Conservation (phyloP, 2,329 filamentous ascomycete species). For the Ambrosiella beaveri region DNA sequence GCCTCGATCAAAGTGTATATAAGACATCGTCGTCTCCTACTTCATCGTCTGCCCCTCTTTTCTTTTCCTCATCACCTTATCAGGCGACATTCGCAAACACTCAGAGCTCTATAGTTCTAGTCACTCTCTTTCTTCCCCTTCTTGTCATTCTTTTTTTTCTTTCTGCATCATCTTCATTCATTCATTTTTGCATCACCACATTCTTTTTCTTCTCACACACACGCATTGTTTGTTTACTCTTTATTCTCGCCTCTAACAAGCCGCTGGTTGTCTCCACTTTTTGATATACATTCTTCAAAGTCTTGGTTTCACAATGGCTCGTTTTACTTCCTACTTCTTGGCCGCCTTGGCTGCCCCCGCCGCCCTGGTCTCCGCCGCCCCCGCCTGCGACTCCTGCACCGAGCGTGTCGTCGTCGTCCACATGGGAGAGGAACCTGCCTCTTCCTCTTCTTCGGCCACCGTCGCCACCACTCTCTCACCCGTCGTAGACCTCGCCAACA, state of each 20-base stretch:
- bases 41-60: not conserved
- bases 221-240: not conserved
- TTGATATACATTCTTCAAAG: not conserved
- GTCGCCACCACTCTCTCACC: not conserved
- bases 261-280: not conserved
- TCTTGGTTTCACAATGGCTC: conserved; percentile 1
- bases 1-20: not conserved
- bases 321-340: conserved; percentile 3
- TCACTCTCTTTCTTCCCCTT: not conserved
- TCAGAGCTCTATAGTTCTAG: conserved; percentile 10
- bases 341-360: conserved; percentile 9
- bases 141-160: conserved; percentile 2
- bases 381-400: not conserved
- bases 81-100: conserved; percentile 1
- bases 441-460: not conserved
- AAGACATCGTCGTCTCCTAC: not conserved
- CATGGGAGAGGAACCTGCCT: not conserved
- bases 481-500: not conserved
- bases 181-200: conserved; percentile 1
- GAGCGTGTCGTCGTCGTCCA: not conserved
- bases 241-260: not conserved
- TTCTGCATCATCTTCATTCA: not conserved
- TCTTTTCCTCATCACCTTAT: conserved; percentile 1
- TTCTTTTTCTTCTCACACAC: not conserved
- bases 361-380: conserved; percentile 2